Conservation (phyloP, 805 yeast species). For the Yarrowia osloensis region DNA sequence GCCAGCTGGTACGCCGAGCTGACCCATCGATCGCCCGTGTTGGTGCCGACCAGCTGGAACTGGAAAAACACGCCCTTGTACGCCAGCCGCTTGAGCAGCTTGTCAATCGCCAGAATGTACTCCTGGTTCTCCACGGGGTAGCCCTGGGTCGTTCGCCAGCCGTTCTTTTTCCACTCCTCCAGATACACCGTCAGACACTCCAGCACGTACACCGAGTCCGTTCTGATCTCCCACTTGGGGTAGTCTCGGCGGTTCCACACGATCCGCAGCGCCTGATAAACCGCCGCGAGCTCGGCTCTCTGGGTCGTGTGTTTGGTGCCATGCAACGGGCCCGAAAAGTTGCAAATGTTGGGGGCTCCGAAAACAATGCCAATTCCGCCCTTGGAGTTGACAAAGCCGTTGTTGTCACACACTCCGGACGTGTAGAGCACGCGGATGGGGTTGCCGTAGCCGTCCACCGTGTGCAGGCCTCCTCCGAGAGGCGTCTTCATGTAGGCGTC, state of each 20-base stretch:
- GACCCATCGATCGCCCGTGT: neutral
- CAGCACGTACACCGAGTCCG: constrained; percentile 73
- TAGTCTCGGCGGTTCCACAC: constrained; percentile 44
- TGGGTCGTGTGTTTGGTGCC: constrained; percentile 67
- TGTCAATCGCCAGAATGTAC: constrained; percentile 47
- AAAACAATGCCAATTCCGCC: constrained; percentile 81
- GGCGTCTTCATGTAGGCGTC: constrained; percentile 15
- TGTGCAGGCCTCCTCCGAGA: constrained; percentile 11
- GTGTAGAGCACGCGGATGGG: constrained; percentile 2
- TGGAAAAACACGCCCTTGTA: constrained; percentile 16
- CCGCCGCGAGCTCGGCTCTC: constrained; percentile 75
- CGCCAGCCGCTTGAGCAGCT: constrained; percentile 45
- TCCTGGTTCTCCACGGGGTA: constrained; percentile 54
- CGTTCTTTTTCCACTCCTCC: constrained; percentile 56
- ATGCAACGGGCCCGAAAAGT: constrained; percentile 55
- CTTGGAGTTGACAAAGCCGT: neutral
- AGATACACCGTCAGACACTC: constrained; percentile 61
- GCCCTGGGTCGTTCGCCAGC: constrained; percentile 54
- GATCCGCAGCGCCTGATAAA: constrained; percentile 54
- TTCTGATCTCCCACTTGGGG: constrained; percentile 46
- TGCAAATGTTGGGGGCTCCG: constrained; percentile 57
- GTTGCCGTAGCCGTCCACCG: neutral
- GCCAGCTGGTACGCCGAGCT: neutral
- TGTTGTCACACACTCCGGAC: constrained; percentile 6
- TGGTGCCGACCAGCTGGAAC: constrained; percentile 2